A percentile compares a stretch with the other conserved stretches of the same genome.
Conservation (phyloP, 2,329 filamentous ascomycete genomes). For the Pseudocercospora macadamiae region DNA sequence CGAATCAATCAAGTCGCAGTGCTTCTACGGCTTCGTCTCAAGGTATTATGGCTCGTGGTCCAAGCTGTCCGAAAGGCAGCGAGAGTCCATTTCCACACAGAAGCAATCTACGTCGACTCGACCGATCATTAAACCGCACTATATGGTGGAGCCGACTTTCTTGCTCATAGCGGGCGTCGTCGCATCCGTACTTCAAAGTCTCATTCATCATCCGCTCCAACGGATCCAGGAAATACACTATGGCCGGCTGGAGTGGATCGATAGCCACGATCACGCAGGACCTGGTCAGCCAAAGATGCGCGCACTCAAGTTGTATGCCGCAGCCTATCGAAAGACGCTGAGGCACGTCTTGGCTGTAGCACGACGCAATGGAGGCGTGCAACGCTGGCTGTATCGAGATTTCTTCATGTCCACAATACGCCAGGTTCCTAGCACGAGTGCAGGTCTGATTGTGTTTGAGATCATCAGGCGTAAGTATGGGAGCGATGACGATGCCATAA, state of each 20-base stretch:
- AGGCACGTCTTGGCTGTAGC: slow-evolving; percentile 63
- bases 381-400: slow-evolving; percentile 68
- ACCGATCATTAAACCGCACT: slow-evolving; percentile 70
- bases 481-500: slow-evolving; percentile 62
- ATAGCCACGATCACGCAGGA: slow-evolving; percentile 54
- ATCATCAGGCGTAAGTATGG: slow-evolving; percentile 74
- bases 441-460: slow-evolving; percentile 78
- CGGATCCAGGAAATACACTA: slow-evolving; percentile 74
- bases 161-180: slow-evolving; percentile 69
- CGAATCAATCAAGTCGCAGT: slow-evolving; percentile 75
- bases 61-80: slow-evolving; percentile 38
- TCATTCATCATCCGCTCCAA: slow-evolving; percentile 70
- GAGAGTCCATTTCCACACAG: slow-evolving; percentile 36
- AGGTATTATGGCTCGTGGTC: slow-evolving; percentile 64
- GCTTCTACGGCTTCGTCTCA: slow-evolving; percentile 70
- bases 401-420: slow-evolving; percentile 74
- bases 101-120: slow-evolving; percentile 26
- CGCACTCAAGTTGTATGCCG: slow-evolving; percentile 68
- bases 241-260: slow-evolving; percentile 71
- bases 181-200: slow-evolving; percentile 69
- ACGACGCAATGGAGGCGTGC: slow-evolving; percentile 59
- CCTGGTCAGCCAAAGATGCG: slow-evolving; percentile 46
- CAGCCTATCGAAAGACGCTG: slow-evolving; percentile 70
- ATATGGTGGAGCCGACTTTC: slow-evolving; percentile 73
- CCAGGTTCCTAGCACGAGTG: slow-evolving; percentile 76